phyloP scores from a whole-genome alignment of 495 filamentous ascomycete genomes.

The Trichoderma virens region DNA sequence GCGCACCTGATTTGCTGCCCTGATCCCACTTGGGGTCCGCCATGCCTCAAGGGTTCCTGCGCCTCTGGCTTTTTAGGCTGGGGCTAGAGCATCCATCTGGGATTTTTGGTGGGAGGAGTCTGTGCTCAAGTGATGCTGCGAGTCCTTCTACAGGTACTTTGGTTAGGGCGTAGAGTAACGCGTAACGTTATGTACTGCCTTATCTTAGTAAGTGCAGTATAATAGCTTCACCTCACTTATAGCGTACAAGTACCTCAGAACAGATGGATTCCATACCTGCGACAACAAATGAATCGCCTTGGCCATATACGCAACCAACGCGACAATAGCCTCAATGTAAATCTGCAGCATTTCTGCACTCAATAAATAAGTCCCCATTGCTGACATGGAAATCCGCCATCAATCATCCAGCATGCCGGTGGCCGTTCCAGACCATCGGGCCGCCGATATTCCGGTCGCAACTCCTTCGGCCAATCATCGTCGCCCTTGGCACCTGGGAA shows the following conservation, averaged over 20 bases:
- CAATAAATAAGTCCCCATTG: not conserved
- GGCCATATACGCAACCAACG: too few species aligned
- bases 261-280: too few species aligned
- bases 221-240: too few species aligned
- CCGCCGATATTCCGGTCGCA: constrained; percentile 1
- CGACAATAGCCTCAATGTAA: too few species aligned
- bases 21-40: not conserved
- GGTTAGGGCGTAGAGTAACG: too few species aligned
- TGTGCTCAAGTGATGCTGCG: not conserved
- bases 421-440: not conserved
- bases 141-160: too few species aligned
- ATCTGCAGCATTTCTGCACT: not conserved
- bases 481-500: not conserved
- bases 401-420: not conserved
- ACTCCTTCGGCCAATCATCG: not conserved
- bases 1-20: not conserved
- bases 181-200: too few species aligned
- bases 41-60: not conserved
- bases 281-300: too few species aligned
- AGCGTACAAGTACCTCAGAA: too few species aligned
- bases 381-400: not conserved
- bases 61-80: not conserved
- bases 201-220: too few species aligned
- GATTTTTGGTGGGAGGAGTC: not conserved
- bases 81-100: too few species aligned